Evolutionary conservation across 2,329 filamentous ascomycete genomes (phyloP).

Genomic region (Sporothrix protearum): DNA sequence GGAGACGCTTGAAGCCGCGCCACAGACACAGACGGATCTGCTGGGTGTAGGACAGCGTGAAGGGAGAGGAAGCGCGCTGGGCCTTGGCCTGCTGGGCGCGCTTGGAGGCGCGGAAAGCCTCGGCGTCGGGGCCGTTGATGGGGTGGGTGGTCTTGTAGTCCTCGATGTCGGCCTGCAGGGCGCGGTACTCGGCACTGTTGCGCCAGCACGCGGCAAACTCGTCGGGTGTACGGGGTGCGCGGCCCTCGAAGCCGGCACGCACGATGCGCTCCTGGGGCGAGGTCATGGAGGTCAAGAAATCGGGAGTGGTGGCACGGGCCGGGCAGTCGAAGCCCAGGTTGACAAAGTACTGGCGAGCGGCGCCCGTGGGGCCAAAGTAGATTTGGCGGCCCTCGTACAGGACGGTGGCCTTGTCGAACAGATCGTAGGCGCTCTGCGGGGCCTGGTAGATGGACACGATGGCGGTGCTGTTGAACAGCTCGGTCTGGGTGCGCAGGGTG

Average conservation of each 20-base stretch:
- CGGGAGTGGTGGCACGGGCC: constrained; percentile 63
- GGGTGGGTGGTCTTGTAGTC: constrained; percentile 53
- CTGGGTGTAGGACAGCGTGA: constrained; percentile 71
- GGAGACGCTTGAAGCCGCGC: constrained; percentile 74
- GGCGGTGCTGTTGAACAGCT: constrained; percentile 63
- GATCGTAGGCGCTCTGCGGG: constrained; percentile 60
- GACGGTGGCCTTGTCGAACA: constrained; percentile 58
- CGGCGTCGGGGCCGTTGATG: constrained; percentile 53
- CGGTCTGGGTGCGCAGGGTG: constrained; percentile 64
- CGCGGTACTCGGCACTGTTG: constrained; percentile 49
- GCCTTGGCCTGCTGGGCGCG: constrained; percentile 53
- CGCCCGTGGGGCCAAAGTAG: constrained; percentile 58
- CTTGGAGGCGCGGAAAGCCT: constrained; percentile 54
- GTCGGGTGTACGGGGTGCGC: constrained; percentile 56
- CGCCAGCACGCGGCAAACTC: constrained; percentile 60
- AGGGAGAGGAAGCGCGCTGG: constrained; percentile 69
- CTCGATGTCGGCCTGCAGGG: constrained; percentile 53
- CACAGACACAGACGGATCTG: constrained; percentile 76
- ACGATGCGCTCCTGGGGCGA: constrained; percentile 54
- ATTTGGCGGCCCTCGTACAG: constrained; percentile 61
- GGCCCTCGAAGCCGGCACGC: constrained; percentile 54
- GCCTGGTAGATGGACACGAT: constrained; percentile 73
- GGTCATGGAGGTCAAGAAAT: constrained; percentile 71
- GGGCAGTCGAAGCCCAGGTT: constrained; percentile 66
- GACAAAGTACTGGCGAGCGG: constrained; percentile 63